phyloP scores from a whole-genome alignment of 495 filamentous ascomycete species.

The Podospora didyma region DNA sequence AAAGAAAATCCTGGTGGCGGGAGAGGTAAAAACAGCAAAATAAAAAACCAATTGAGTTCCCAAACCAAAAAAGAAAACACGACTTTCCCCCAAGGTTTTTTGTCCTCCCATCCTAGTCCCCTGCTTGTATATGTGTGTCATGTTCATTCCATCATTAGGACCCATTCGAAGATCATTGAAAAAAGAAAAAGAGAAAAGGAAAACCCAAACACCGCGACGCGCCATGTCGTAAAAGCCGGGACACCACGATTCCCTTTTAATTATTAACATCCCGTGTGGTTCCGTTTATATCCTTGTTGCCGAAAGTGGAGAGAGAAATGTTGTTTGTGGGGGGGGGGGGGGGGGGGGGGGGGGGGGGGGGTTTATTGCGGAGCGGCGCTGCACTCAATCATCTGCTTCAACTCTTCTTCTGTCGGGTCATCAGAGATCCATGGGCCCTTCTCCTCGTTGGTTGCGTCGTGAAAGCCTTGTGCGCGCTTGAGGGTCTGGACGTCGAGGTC shows the following conservation, averaged over 20 bases:
- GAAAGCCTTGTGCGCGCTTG: conserved; percentile 78
- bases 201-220: conserved; percentile 1
- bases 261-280: conserved; percentile 4
- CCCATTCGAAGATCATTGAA: neutral
- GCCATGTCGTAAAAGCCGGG: conserved; percentile 10
- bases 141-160: neutral
- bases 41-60: conserved; percentile 6
- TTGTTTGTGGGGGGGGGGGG: neutral
- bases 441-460: conserved; percentile 71
- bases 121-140: neutral
- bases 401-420: conserved; percentile 46
- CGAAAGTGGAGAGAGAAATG: neutral
- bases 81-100: neutral
- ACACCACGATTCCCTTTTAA: neutral
- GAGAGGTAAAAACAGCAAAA: neutral
- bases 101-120: neutral
- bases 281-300: conserved; percentile 1
- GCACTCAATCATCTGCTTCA: conserved; percentile 39
- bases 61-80: conserved; percentile 7
- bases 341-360: neutral
- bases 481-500: conserved; percentile 91
- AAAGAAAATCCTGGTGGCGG: conserved; percentile 3
- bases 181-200: neutral
- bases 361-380: conserved; percentile 14
- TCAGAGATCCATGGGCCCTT: conserved; percentile 72